Evolutionary conservation across 108 stramenopile species (phyloP).

Genomic region (Cyclotella kingstonii): DNA sequence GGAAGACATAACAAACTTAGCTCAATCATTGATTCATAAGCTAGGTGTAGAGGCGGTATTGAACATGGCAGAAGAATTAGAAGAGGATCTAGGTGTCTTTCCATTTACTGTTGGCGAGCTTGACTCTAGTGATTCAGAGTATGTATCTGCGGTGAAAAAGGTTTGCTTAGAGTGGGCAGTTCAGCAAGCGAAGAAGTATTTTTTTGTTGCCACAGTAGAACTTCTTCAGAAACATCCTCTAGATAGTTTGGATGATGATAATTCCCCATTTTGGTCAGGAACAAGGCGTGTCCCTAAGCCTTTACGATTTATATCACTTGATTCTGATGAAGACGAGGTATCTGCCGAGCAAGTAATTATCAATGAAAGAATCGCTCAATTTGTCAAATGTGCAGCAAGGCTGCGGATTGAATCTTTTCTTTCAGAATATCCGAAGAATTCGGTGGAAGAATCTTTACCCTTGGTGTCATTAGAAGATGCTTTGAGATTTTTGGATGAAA

Average conservation of each 20-base stretch:
- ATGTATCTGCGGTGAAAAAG: conserved; percentile 29
- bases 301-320: conserved; percentile 39
- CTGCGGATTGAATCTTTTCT: conserved; percentile 67
- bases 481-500: conserved; percentile 43
- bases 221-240: conserved; percentile 81
- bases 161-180: conserved; percentile 68
- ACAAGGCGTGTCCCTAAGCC: conserved; percentile 65
- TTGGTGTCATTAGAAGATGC: conserved; percentile 38
- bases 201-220: conserved; percentile 53
- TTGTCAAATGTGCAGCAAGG: conserved; percentile 72
- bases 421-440: neutral
- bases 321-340: conserved; percentile 40
- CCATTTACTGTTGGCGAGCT: conserved; percentile 21
- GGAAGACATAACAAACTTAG: conserved; percentile 44
- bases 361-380: conserved; percentile 72
- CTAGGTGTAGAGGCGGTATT: conserved; percentile 64
- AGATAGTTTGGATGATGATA: conserved; percentile 93
- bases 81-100: conserved; percentile 59
- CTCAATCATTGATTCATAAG: conserved; percentile 42
- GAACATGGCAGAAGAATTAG: conserved; percentile 65
- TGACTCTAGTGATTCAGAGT: conserved; percentile 39
- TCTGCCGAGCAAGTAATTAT: conserved; percentile 51
- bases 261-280: conserved; percentile 91
- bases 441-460: conserved; percentile 7
- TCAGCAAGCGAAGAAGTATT: conserved; percentile 48